A percentile compares a stretch with the other conserved stretches of the same genome.
Evolutionary conservation across 768 basidiomycete genomes (phyloP).

Genomic region (Mycena albidolilacea): DNA sequence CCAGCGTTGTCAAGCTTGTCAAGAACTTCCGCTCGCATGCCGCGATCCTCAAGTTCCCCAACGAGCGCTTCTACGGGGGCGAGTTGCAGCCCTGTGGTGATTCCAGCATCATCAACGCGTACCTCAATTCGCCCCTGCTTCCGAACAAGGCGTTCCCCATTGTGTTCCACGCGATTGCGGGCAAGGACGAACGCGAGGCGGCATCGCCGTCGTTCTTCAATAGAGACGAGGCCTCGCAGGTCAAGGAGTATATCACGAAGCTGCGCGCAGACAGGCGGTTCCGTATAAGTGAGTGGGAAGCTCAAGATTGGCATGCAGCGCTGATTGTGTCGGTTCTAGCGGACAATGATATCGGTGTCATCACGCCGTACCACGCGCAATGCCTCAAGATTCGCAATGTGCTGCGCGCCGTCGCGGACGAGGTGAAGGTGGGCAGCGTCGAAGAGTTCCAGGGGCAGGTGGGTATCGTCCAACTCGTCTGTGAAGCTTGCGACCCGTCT

Average conservation of each 20-base stretch:
- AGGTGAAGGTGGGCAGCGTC: constrained; percentile 74
- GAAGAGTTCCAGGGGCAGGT: constrained; percentile 80
- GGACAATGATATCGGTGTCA: constrained; percentile 70
- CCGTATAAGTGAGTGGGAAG: constrained; percentile 57
- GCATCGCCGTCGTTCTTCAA: constrained; percentile 83
- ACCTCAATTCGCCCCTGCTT: constrained; percentile 57
- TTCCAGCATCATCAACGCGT: constrained; percentile 55
- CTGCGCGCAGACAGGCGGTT: constrained; percentile 52
- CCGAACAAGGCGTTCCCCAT: constrained; percentile 68
- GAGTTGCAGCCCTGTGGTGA: constrained; percentile 67
- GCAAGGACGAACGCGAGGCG: constrained; percentile 77
- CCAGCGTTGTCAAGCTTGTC: constrained; percentile 72
- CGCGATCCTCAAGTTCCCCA: constrained; percentile 73
- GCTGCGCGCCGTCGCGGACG: constrained; percentile 53
- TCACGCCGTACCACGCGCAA: constrained; percentile 76
- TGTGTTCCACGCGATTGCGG: constrained; percentile 72
- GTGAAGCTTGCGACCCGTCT: background rate
- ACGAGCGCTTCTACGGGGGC: constrained; percentile 69
- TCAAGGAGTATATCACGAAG: constrained; percentile 63
- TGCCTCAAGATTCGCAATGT: constrained; percentile 60
- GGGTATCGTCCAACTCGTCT: constrained; percentile 5
- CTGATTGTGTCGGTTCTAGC: constrained; percentile 47
- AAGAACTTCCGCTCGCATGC: constrained; percentile 79
- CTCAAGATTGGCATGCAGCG: background rate
- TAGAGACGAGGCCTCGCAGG: constrained; percentile 68